Evolutionary conservation across 768 basidiomycete species (phyloP), one percentile per base, ranked within the genome.

Genomic region (Leccinum ochraceum): DNA sequence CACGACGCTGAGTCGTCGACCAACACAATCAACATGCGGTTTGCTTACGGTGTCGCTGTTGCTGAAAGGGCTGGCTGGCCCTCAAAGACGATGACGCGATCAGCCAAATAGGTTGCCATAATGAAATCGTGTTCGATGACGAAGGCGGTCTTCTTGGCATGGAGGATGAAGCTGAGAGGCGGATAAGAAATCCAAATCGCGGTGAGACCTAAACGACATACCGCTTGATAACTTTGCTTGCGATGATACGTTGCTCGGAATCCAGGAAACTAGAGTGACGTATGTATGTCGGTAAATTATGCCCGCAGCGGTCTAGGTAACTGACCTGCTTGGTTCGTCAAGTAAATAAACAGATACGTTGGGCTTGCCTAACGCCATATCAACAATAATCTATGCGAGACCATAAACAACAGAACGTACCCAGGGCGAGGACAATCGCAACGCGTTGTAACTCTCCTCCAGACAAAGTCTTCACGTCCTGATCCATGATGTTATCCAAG

Each of bases 121-220:
- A 98, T 97, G 76, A 99, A 98, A 80, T 98, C 96, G 86, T 99
- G 97, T 83, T 99, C 97, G 71, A 99, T 98, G 68, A 99, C 85
- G 74, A 99, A 98, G 0, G 97, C 97, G 1, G 95, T 98, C 79
- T 95, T 95, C 81, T 97, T 97, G 14, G 94, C 86, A 71, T 97
- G 92, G 32, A 98, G 86, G 70, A 99, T 93, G 77, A 96, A 98
- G 53, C 90, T 90, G 59, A 8, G 46, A 10, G 22, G 32, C 0
- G 0, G 24, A 56, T 71, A 36, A 61, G 56, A 48, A 34, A 26
- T 20, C 20, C 53, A 13, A 16, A 24, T 32, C 49, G 63, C 16
- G 34, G n/a, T n/a, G 8, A 2, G 4, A 28, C 14, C 11, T 22
- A 24, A 5, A 44, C 4, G 11, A 63, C 80, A 44, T 68, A 90